Conservation (phyloP, 2,329 filamentous ascomycete genomes). For the Alternaria sp. region DNA sequence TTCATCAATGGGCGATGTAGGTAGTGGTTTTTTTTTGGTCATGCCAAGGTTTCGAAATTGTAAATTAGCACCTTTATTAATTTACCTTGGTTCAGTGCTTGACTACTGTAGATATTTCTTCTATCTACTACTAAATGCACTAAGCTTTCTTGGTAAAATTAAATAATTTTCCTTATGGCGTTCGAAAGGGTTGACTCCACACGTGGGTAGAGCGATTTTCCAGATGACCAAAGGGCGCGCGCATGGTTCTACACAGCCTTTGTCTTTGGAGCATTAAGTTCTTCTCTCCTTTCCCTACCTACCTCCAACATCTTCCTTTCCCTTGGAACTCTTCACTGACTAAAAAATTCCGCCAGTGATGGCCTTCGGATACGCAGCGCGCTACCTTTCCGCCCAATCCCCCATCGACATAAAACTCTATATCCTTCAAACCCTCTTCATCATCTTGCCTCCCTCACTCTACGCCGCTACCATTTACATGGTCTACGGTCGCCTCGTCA, state of each 20-base stretch:
- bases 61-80: too few species aligned
- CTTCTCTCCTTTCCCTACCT: neutral
- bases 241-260: conserved; percentile 39
- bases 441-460: conserved; percentile 55
- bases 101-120: too few species aligned
- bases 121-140: too few species aligned
- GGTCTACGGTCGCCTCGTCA: conserved; percentile 53
- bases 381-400: conserved; percentile 29
- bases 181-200: too few species aligned
- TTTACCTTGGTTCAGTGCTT: too few species aligned
- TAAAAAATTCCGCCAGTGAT: conserved; percentile 26
- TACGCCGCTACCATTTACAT: conserved; percentile 59
- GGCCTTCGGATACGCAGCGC: conserved; percentile 29
- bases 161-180: too few species aligned
- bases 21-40: neutral
- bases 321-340: neutral
- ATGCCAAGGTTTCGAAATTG: neutral
- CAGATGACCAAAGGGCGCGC: conserved; percentile 29
- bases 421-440: conserved; percentile 51
- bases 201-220: conserved; percentile 4
- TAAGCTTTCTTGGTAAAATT: too few species aligned
- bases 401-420: conserved; percentile 37
- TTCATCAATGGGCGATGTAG: neutral
- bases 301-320: too few species aligned
- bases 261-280: conserved; percentile 29